These are phyloP conservation scores for Amanita muscaria DNA, from an alignment of 768 basidiomycete genomes.

Conservation along the genomic window DNA sequence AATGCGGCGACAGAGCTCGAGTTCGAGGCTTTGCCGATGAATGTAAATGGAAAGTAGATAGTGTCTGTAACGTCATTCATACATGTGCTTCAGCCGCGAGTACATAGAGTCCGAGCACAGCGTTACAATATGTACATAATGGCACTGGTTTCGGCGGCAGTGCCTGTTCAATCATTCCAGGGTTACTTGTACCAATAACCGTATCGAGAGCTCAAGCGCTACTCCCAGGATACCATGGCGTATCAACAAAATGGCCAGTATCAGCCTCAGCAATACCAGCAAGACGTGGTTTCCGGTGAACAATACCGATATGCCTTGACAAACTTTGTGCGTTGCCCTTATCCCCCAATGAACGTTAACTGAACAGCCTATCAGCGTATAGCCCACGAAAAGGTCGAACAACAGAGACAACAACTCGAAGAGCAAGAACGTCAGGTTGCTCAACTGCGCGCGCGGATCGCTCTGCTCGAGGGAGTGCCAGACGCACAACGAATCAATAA, in stretches of 20 bases:
- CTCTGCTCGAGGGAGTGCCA: conserved; percentile 60
- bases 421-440: conserved; percentile 83
- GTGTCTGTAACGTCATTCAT: background rate
- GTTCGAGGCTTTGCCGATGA: conserved; percentile 27
- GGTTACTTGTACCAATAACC: no score
- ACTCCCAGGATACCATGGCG: background rate
- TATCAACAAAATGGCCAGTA: conserved; percentile 4
- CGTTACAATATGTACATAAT: no score
- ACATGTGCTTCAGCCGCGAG: no score
- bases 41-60: conserved; percentile 27
- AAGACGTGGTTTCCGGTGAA: conserved; percentile 44
- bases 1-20: conserved; percentile 27
- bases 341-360: background rate
- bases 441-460: conserved; percentile 58
- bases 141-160: no score
- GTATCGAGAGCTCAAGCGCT: no score
- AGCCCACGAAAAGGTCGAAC: conserved; percentile 84
- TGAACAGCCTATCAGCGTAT: conserved; percentile 42
- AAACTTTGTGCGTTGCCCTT: conserved; percentile 53
- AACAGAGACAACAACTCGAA: conserved; percentile 68
- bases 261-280: conserved; percentile 17
- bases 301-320: conserved; percentile 79
- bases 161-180: no score
- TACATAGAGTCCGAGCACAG: no score
- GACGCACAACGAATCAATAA: conserved; percentile 31